Evolutionary conservation across 257 asterid genomes (phyloP), one percentile per base, ranked within the genome.

Genomic region (Solanum pennellii): DNA sequence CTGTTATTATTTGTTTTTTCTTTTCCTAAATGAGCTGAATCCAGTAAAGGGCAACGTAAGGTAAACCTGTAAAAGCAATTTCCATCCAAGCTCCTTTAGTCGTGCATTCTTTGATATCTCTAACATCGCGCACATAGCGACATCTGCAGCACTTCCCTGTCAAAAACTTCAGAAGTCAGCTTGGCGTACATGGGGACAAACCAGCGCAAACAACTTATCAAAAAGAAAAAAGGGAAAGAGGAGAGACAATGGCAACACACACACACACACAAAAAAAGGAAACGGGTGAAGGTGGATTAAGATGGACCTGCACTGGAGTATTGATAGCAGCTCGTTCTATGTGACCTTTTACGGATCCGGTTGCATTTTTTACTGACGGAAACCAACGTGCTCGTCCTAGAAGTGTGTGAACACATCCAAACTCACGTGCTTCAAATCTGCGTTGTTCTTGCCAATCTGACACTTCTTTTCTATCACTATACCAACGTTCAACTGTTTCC

Each of bases 91-190:
- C 92, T 93, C 95, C 89, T 92, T 90, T 75, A 95, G 91, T 8
- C 92, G 95, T 45, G 86, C 75, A 82, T 95, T 95, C 88, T 84
- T 92, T 31, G 98, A 91, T 91, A 95, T 95, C 88, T 96, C 95
- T 91, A 96, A 88, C 99, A 96, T 96, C 90, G 98, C 98, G 21
- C 99, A 95, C 99, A 97, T 97, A 9, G 98, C 99, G 4, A 97
- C 98, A 89, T 97, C 99, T 10, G 99, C 98, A 86, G 99, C 99
- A 91, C 99, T 97, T 89, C 99, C 99, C 98, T 96, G 95, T 88
- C 59, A 73, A 73, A 73, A 75, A 71, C 72, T 45, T 71, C 83
- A 86, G 82, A 85, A 52, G 69, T 73, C 87, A 85, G 62, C 39
- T 41, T 29, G 56, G 76, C 7, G 27, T 41, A 60, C 65, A 27